Conservation (phyloP, 1,284 basidiomycete genomes). For the Ustilago sp. region DNA sequence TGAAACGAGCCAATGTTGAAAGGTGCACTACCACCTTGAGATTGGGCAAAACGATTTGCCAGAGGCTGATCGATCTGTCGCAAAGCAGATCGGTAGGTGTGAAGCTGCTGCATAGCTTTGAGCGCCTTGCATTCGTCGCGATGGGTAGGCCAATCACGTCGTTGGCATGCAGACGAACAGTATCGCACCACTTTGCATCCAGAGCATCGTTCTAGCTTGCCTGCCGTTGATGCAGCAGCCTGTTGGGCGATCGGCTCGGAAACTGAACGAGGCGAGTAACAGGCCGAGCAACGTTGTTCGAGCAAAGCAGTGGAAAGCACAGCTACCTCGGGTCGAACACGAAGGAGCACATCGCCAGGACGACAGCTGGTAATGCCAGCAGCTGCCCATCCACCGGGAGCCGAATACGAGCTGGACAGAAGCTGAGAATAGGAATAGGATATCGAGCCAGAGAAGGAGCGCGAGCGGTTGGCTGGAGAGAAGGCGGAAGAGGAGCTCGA, state of each 20-base stretch:
- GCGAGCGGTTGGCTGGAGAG: slow-evolving; percentile 20
- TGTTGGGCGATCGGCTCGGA: not conserved
- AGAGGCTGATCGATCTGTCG: slow-evolving; percentile 27
- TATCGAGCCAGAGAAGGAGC: slow-evolving; percentile 33
- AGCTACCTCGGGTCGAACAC: slow-evolving; percentile 34
- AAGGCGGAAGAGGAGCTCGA: slow-evolving; percentile 35
- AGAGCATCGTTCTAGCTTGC: slow-evolving; percentile 47
- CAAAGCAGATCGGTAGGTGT: slow-evolving; percentile 31
- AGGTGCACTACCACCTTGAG: slow-evolving; percentile 18
- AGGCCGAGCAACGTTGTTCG: slow-evolving; percentile 41
- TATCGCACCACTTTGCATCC: slow-evolving; percentile 49
- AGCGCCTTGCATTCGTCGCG: slow-evolving; percentile 55
- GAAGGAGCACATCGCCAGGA: slow-evolving; percentile 41
- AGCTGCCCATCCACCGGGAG: slow-evolving; percentile 42
- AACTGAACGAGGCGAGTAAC: slow-evolving; percentile 24
- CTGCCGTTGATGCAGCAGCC: not conserved
- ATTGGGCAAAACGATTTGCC: slow-evolving; percentile 23
- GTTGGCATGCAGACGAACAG: slow-evolving; percentile 45
- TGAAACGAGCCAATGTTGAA: slow-evolving; percentile 40
- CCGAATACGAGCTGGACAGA: slow-evolving; percentile 40
- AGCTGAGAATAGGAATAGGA: slow-evolving; percentile 48
- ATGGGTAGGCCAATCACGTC: slow-evolving; percentile 45
- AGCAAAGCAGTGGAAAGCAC: slow-evolving; percentile 42
- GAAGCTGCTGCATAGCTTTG: slow-evolving; percentile 37
- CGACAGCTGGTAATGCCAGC: slow-evolving; percentile 43